These are phyloP conservation scores for Rubia occidens DNA, from an alignment of 305 asterid genomes.

Conservation along the genomic window DNA sequence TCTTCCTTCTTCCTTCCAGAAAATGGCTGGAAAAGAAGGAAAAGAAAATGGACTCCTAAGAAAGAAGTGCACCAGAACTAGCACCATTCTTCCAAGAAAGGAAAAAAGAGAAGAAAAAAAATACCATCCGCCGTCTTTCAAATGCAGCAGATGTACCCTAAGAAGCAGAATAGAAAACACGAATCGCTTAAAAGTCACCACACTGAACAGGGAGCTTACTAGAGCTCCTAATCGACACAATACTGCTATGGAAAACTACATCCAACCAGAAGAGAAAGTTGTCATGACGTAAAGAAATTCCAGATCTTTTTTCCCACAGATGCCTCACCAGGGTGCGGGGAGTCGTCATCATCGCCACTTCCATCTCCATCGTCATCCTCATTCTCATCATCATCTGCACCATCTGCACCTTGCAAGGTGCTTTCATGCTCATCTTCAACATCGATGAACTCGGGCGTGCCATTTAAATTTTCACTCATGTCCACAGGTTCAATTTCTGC, in stretches of 20 bases:
- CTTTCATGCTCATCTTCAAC: conserved; percentile 41
- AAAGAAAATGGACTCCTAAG: neutral
- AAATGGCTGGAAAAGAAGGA: neutral
- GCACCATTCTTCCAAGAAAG: too few species aligned
- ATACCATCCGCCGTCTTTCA: neutral
- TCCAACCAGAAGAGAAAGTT: neutral
- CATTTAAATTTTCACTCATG: conserved; percentile 34
- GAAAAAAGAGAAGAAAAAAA: neutral
- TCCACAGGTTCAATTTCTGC: conserved; percentile 26
- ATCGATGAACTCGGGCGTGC: conserved; percentile 32
- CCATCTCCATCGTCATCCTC: conserved; percentile 25
- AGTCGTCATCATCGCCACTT: conserved; percentile 25
- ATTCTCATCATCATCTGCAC: conserved; percentile 19
- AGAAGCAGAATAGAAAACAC: neutral
- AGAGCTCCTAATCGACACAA: neutral
- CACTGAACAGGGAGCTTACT: conserved; percentile 4
- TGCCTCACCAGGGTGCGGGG: conserved; percentile 43
- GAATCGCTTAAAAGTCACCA: neutral
- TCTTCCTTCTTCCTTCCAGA: conserved; percentile 20
- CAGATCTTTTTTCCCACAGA: conserved; percentile 60
- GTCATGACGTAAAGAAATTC: conserved; percentile 74
- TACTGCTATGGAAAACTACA: neutral
- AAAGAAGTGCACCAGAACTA: too few species aligned
- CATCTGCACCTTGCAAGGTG: conserved; percentile 23
- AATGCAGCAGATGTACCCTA: conserved; percentile 6